Percentiles rank a stretch among this genome's conserved stretches.
Evolutionary conservation across 345 rosid genomes (phyloP).

Genomic region (Populus alba): DNA sequence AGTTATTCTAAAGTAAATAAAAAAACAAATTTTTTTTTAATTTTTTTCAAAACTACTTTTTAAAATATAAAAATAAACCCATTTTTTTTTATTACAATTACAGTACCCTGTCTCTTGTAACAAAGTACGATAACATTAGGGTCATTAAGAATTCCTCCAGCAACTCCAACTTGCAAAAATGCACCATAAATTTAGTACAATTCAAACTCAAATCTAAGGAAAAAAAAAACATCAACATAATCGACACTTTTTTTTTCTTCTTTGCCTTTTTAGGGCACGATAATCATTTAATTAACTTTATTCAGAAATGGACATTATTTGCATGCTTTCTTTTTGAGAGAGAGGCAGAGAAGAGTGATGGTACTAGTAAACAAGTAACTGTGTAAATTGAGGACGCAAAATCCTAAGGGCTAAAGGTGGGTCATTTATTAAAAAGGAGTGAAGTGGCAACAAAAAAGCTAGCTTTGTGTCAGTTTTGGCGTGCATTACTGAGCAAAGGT

Average conservation of each 20-base stretch:
- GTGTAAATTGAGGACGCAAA: slow-evolving; percentile 28
- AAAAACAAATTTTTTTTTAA: too few species aligned
- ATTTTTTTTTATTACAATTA: background rate
- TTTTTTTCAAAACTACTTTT: too few species aligned
- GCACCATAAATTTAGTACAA: background rate
- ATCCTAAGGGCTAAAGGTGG: slow-evolving; percentile 7
- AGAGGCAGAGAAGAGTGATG: background rate
- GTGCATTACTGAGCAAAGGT: slow-evolving; percentile 43
- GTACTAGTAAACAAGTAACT: background rate
- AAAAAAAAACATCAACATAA: background rate
- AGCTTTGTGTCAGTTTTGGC: slow-evolving; percentile 50
- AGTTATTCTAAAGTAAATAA: too few species aligned
- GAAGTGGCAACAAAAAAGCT: slow-evolving; percentile 31
- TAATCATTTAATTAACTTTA: background rate
- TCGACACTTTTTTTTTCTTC: background rate
- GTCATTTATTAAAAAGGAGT: slow-evolving; percentile 22
- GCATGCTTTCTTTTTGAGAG: background rate
- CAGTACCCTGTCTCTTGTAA: background rate
- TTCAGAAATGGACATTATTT: background rate
- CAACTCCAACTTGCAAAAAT: background rate
- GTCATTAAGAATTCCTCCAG: background rate
- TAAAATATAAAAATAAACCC: too few species aligned
- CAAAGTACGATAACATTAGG: background rate
- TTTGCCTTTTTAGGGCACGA: background rate
- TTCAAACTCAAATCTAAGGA: background rate